Evolutionary conservation across 306 rosid species (phyloP).

Genomic region (Casuarina cunninghamiana): DNA sequence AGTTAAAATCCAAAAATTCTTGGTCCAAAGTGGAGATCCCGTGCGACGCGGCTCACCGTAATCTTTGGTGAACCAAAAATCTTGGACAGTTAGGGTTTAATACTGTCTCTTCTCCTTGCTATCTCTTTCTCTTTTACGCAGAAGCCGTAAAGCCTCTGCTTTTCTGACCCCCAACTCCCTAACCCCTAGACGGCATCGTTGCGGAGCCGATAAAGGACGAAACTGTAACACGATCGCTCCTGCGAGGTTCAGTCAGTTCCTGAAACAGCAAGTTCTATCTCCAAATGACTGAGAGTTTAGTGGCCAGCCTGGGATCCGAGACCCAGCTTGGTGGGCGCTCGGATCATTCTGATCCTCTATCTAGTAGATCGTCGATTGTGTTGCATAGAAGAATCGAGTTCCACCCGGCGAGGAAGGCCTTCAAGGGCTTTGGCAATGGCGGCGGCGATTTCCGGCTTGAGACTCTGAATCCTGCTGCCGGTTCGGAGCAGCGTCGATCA

Average conservation of each 20-base stretch:
- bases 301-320: conserved; percentile 15
- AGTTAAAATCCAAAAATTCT: too few species aligned
- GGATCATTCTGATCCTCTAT: conserved; percentile 26
- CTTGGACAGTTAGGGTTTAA: conserved; percentile 70
- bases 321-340: background rate
- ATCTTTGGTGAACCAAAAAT: conserved; percentile 21
- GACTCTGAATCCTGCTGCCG: conserved; percentile 67
- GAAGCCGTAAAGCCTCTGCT: conserved; percentile 47
- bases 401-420: conserved; percentile 49
- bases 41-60: conserved; percentile 15
- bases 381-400: conserved; percentile 53
- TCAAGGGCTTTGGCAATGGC: conserved; percentile 52
- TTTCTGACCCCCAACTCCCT: background rate
- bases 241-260: background rate
- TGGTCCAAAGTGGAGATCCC: background rate
- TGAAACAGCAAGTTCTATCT: background rate
- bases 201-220: too few species aligned
- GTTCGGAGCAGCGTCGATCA: conserved; percentile 30
- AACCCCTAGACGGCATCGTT: conserved; percentile 1
- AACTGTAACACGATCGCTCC: background rate
- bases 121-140: conserved; percentile 31
- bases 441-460: conserved; percentile 62
- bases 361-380: conserved; percentile 14
- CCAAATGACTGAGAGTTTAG: conserved; percentile 37
- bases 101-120: conserved; percentile 6